Evolutionary conservation across 495 filamentous ascomycete species (phyloP).

Genomic region (Aspergillus leporis): DNA sequence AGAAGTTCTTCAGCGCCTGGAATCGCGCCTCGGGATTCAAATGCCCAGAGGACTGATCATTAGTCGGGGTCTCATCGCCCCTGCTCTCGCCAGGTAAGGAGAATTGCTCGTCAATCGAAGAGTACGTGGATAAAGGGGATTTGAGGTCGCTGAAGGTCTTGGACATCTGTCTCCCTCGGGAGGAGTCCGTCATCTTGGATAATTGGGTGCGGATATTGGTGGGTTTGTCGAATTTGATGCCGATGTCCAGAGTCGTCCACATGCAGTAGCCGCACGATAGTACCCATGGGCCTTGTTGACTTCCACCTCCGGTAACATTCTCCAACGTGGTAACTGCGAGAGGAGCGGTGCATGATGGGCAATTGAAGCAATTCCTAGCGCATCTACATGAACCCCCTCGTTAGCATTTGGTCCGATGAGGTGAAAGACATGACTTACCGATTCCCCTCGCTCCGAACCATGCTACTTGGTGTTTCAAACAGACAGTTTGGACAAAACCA

Average conservation of each 20-base stretch:
- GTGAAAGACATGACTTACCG: constrained; percentile 53
- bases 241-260: constrained; percentile 88
- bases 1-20: constrained; percentile 66
- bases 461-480: constrained; percentile 90
- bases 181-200: constrained; percentile 42
- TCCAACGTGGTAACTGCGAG: constrained; percentile 71
- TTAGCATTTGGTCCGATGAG: not conserved
- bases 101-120: constrained; percentile 37
- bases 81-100: constrained; percentile 15
- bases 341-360: constrained; percentile 82
- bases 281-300: constrained; percentile 66
- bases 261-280: constrained; percentile 85
- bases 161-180: constrained; percentile 35
- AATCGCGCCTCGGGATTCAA: constrained; percentile 43
- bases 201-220: constrained; percentile 84
- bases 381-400: constrained; percentile 58
- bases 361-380: constrained; percentile 91
- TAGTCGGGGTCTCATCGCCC: constrained; percentile 18
- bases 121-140: constrained; percentile 40
- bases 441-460: constrained; percentile 88
- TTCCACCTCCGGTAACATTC: constrained; percentile 37
- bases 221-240: constrained; percentile 84
- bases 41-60: constrained; percentile 18
- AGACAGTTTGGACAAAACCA: constrained; percentile 96
- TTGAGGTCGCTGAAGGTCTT: constrained; percentile 39